A percentile compares a stretch with the other conserved stretches of the same genome.
Evolutionary conservation across 2,329 filamentous ascomycete genomes (phyloP).

Genomic region (Aspergillus spinulosporus): DNA sequence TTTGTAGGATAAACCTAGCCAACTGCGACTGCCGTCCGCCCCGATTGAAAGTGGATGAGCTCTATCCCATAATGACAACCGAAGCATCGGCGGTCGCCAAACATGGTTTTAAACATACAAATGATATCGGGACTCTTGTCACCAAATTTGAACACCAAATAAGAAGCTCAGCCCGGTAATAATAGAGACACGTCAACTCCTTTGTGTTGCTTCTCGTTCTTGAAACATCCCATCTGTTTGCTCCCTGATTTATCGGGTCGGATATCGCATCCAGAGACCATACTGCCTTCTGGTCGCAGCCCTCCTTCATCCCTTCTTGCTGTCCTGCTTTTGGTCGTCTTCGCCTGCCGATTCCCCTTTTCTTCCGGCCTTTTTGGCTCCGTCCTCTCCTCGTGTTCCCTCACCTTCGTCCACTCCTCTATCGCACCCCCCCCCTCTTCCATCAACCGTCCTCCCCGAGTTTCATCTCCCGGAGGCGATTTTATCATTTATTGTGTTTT

Average conservation of each 20-base stretch:
- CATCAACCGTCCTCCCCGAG: constrained; percentile 17
- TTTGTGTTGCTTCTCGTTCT: background rate
- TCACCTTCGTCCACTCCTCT: constrained; percentile 20
- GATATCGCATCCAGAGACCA: background rate
- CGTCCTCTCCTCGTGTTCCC: constrained; percentile 21
- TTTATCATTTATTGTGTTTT: constrained; percentile 24
- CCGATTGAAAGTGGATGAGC: background rate
- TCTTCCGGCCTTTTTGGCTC: constrained; percentile 8
- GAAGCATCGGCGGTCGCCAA: constrained; percentile 1
- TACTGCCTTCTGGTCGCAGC: background rate
- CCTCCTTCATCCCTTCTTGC: constrained; percentile 2
- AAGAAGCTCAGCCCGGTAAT: background rate
- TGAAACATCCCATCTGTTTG: background rate
- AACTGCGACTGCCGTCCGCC: background rate
- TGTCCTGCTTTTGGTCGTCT: constrained; percentile 12
- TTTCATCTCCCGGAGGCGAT: constrained; percentile 6
- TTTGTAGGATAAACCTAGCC: background rate
- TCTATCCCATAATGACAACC: background rate
- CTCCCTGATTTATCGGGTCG: background rate
- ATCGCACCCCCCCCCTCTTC: constrained; percentile 10
- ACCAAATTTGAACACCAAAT: background rate
- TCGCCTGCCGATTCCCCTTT: constrained; percentile 20
- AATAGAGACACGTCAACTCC: background rate
- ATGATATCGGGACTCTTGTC: constrained; percentile 5
- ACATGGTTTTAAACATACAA: constrained; percentile 8